phyloP scores from a whole-genome alignment of 257 asterid species.

The Solanum rostratum region DNA sequence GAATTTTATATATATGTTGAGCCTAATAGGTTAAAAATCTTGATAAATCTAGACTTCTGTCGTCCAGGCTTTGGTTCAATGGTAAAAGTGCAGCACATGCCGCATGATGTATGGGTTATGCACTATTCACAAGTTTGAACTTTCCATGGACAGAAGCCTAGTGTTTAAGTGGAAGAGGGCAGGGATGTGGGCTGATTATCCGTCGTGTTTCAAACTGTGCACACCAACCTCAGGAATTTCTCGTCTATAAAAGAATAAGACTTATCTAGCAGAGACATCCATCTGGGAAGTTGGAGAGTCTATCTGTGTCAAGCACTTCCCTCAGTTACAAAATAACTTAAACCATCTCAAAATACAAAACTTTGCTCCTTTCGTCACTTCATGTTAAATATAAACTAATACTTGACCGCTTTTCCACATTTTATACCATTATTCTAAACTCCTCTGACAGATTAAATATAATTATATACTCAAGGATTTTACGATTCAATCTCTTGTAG shows the following conservation, averaged over 20 bases:
- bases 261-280: not conserved
- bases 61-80: not conserved
- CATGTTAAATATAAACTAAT: not conserved
- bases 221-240: not conserved
- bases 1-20: not conserved
- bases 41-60: not conserved
- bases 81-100: not conserved
- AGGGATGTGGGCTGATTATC: not conserved
- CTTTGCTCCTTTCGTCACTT: not conserved
- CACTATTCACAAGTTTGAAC: not conserved
- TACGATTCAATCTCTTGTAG: not conserved
- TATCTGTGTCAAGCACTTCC: not conserved
- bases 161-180: not conserved
- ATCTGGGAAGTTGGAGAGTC: not conserved
- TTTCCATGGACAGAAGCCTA: not conserved
- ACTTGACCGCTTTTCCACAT: not conserved
- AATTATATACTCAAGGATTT: not conserved
- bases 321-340: not conserved
- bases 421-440: not conserved
- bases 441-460: not conserved
- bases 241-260: not conserved
- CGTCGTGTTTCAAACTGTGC: not conserved
- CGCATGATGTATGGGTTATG: not conserved
- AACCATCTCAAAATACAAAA: not conserved
- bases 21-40: not conserved